Evolutionary conservation across 345 rosid genomes (phyloP).

Genomic region (Corchorus capsularis): DNA sequence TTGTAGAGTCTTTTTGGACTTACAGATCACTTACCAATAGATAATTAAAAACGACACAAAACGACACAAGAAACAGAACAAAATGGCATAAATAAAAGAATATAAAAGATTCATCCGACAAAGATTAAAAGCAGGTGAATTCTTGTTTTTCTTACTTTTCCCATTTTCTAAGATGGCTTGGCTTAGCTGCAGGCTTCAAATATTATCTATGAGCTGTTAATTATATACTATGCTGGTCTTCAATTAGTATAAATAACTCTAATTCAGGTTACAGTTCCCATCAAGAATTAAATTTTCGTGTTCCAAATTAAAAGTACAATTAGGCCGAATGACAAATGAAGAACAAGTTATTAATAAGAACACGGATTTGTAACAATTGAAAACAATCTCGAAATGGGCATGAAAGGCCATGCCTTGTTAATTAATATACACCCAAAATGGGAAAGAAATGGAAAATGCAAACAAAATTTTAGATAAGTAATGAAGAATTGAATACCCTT

Average conservation of each 20-base stretch:
- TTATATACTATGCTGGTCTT: not conserved
- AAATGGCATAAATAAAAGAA: not conserved
- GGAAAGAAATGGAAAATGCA: not conserved
- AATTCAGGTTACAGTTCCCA: not conserved
- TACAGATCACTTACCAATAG: not conserved
- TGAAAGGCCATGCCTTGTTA: not conserved
- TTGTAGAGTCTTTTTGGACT: no score
- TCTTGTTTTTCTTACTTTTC: constrained; percentile 17
- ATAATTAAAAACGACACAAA: not conserved
- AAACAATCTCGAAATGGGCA: not conserved
- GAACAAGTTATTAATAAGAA: not conserved
- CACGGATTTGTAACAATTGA: not conserved
- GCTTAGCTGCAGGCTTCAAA: not conserved
- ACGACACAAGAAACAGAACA: not conserved
- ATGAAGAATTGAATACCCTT: not conserved
- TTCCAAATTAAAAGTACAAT: not conserved
- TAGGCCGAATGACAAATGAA: not conserved
- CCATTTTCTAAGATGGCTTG: constrained; percentile 17
- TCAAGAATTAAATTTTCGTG: not conserved
- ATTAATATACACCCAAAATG: not conserved
- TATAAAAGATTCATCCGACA: constrained; percentile 15
- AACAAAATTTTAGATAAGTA: not conserved
- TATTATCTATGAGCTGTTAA: not conserved
- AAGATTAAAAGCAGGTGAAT: constrained; percentile 8
- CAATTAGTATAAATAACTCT: not conserved